These are phyloP conservation scores for Lophium mytilinum DNA, from an alignment of 495 filamentous ascomycete genomes.

Conservation along the genomic window DNA sequence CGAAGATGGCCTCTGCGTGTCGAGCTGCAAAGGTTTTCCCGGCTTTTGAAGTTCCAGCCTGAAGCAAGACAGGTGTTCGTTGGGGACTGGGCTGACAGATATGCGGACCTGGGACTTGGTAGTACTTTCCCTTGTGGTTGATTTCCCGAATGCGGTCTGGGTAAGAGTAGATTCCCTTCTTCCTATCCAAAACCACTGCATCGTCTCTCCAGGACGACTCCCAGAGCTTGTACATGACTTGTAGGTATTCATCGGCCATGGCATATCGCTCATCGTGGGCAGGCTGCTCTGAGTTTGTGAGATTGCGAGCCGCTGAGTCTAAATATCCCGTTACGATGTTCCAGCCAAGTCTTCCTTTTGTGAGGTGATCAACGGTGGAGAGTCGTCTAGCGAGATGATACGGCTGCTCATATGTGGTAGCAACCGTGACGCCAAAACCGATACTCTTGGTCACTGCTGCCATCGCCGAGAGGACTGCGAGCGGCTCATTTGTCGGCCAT, in stretches of 20 bases:
- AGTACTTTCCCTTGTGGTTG: conserved; percentile 60
- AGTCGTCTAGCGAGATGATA: conserved; percentile 61
- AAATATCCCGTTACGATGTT: conserved; percentile 60
- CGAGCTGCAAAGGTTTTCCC: conserved; percentile 51
- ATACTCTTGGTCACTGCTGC: conserved; percentile 54
- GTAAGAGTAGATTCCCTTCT: conserved; percentile 50
- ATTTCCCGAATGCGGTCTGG: conserved; percentile 53
- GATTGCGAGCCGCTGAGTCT: conserved; percentile 56
- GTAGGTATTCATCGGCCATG: conserved; percentile 61
- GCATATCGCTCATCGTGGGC: conserved; percentile 41
- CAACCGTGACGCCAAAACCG: conserved; percentile 61
- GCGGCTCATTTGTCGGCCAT: conserved; percentile 52
- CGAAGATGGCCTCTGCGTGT: conserved; percentile 52
- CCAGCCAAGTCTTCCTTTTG: conserved; percentile 57
- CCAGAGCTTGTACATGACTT: conserved; percentile 61
- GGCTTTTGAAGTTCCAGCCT: conserved; percentile 52
- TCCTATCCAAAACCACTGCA: conserved; percentile 50
- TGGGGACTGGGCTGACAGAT: conserved; percentile 56
- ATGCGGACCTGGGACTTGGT: conserved; percentile 56
- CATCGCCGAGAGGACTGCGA: conserved; percentile 29
- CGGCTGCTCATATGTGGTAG: conserved; percentile 61
- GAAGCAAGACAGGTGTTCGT: conserved; percentile 55
- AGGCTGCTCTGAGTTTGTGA: conserved; percentile 46
- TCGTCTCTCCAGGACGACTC: conserved; percentile 63
- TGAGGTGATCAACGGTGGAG: conserved; percentile 59